phyloP scores from a whole-genome alignment of 176 grass and related monocot genomes.

The Musa acuminata region DNA sequence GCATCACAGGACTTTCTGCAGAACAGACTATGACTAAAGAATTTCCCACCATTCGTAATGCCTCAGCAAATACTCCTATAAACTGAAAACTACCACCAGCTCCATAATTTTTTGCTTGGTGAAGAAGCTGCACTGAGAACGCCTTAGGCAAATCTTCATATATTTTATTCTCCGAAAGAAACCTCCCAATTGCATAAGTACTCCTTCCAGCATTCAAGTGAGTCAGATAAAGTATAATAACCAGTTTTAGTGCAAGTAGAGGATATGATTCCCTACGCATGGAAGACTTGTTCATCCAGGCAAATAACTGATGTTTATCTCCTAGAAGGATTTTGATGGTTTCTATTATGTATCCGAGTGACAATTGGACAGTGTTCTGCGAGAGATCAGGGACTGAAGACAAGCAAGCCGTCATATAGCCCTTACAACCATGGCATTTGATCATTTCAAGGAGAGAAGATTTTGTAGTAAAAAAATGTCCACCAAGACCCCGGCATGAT shows the following conservation, averaged over 20 bases:
- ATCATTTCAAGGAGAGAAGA: conserved; percentile 44
- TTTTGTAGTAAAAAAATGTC: conserved; percentile 38
- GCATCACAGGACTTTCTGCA: background rate
- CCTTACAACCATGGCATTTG: conserved; percentile 32
- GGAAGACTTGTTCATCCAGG: conserved; percentile 29
- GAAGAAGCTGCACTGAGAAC: conserved; percentile 37
- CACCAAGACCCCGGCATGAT: conserved; percentile 13
- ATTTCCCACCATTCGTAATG: conserved; percentile 40
- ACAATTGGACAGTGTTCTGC: background rate
- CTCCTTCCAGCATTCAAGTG: conserved; percentile 16
- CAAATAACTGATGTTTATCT: background rate
- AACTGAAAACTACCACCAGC: background rate
- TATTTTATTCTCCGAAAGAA: conserved; percentile 11
- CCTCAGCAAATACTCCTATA: conserved; percentile 37
- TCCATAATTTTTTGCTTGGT: background rate
- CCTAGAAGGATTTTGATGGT: conserved; percentile 20
- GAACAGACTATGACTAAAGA: conserved; percentile 45
- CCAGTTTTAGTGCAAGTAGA: conserved; percentile 38
- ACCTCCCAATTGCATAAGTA: conserved; percentile 19
- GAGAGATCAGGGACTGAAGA: conserved; percentile 4
- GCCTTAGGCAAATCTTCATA: conserved; percentile 26
- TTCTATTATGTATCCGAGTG: conserved; percentile 20
- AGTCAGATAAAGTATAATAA: conserved; percentile 36
- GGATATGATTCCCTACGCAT: background rate
- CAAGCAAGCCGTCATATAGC: conserved; percentile 36